phyloP scores from a whole-genome alignment of 1,139 yeast genomes.

The Suhomyces terraborum region DNA sequence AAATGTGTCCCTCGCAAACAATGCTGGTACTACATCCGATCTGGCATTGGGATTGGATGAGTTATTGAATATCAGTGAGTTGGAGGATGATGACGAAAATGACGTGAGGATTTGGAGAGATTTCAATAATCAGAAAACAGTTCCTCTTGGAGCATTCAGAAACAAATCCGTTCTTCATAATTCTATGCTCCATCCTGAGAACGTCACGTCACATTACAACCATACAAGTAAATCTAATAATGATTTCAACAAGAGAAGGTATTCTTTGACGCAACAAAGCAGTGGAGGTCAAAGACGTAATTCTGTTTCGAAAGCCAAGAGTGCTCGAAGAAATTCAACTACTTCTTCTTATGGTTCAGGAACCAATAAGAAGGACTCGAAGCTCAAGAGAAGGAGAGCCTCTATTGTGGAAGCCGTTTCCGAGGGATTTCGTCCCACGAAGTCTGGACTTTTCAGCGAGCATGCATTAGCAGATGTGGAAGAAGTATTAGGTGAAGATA shows the following conservation, averaged over 20 bases:
- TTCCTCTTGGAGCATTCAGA: conserved; percentile 87
- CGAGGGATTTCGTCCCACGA: conserved; percentile 72
- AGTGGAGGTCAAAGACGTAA: conserved; percentile 9
- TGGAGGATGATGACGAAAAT: conserved; percentile 75
- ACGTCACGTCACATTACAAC: conserved; percentile 27
- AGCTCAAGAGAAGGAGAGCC: conserved; percentile 51
- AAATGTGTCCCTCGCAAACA: conserved; percentile 1
- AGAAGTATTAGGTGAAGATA: conserved; percentile 53
- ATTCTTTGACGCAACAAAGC: conserved; percentile 17
- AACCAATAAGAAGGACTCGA: conserved; percentile 22
- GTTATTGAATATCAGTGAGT: conserved; percentile 80
- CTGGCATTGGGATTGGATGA: conserved; percentile 80
- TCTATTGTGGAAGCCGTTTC: conserved; percentile 73
- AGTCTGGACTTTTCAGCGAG: conserved; percentile 73
- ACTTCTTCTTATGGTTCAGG: conserved; percentile 14
- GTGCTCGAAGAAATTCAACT: conserved; percentile 16
- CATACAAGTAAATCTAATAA: conserved; percentile 27
- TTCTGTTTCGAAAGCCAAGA: conserved; percentile 15
- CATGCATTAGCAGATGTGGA: conserved; percentile 72
- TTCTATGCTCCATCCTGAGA: conserved; percentile 26
- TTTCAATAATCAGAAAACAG: conserved; percentile 52
- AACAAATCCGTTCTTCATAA: conserved; percentile 62
- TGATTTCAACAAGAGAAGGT: conserved; percentile 20
- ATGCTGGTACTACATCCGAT: conserved; percentile 40
- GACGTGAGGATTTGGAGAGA: conserved; percentile 56